A percentile compares a stretch with the other conserved stretches of the same genome.
These are phyloP conservation scores for Apium graveolens DNA, from an alignment of 129 eudicot genomes.

Conservation along the genomic window DNA sequence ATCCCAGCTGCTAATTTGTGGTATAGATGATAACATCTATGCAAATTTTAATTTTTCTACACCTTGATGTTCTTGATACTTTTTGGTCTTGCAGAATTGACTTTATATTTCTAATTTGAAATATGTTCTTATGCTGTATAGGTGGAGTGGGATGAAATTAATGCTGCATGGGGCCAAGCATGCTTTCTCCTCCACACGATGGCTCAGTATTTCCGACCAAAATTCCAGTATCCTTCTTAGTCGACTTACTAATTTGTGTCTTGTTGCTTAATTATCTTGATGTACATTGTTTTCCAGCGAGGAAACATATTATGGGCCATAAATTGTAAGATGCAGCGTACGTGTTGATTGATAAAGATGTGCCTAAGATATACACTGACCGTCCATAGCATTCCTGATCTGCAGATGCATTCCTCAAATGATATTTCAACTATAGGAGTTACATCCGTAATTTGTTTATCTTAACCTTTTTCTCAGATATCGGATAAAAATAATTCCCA, in stretches of 20 bases:
- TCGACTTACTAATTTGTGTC: not conserved
- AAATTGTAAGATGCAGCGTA: not conserved
- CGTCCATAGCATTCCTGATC: not conserved
- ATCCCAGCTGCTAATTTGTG: not conserved
- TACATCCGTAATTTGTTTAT: conserved; percentile 4
- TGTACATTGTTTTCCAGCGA: not conserved
- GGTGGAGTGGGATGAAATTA: conserved; percentile 98
- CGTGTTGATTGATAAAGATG: not conserved
- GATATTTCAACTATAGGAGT: not conserved
- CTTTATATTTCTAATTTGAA: not conserved
- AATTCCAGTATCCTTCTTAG: conserved; percentile 75
- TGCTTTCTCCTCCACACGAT: conserved; percentile 94
- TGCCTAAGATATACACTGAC: not conserved
- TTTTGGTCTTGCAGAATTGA: conserved; percentile 6
- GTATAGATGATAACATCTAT: not conserved
- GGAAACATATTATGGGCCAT: not conserved
- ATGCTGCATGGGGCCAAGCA: conserved; percentile 99
- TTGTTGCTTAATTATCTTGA: not conserved
- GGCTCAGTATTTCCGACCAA: conserved; percentile 86
- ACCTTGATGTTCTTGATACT: not conserved
- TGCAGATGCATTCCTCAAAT: not conserved
- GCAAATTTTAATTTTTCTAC: not conserved
- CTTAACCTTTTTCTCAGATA: conserved; percentile 51
- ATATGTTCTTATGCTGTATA: conserved; percentile 16
- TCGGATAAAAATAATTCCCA: conserved; percentile 80